These are phyloP conservation scores for Cadophora malorum DNA, from an alignment of 2,329 filamentous ascomycete species.

Conservation along the genomic window DNA sequence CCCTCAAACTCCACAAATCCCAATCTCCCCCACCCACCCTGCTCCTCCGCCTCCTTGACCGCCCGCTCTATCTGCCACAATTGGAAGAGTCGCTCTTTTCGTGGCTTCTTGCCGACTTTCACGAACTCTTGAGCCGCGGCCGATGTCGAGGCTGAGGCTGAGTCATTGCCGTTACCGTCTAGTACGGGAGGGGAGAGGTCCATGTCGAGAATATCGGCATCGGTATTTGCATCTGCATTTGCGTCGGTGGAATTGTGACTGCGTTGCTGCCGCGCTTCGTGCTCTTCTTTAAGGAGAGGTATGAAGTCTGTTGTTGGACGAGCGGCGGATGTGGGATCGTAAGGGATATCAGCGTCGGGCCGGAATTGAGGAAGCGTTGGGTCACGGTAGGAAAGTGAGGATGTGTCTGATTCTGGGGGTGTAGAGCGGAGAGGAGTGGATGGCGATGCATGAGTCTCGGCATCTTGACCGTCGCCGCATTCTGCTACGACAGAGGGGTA, in stretches of 20 bases:
- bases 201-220: neutral
- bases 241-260: neutral
- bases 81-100: conserved; percentile 31
- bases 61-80: conserved; percentile 38
- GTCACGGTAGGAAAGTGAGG: conserved; percentile 49
- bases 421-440: conserved; percentile 26
- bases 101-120: conserved; percentile 16
- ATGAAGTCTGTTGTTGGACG: conserved; percentile 29
- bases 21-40: conserved; percentile 82
- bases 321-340: conserved; percentile 25
- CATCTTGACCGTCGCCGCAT: conserved; percentile 24
- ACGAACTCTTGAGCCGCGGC: neutral
- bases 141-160: too few relatives aligned
- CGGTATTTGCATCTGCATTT: too few relatives aligned
- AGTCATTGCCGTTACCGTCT: neutral
- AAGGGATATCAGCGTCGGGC: conserved; percentile 52
- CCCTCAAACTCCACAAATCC: conserved; percentile 81
- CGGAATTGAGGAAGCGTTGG: conserved; percentile 73
- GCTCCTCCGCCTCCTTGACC: conserved; percentile 63
- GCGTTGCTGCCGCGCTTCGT: conserved; percentile 35
- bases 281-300: conserved; percentile 29
- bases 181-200: neutral
- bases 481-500: conserved; percentile 26
- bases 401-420: conserved; percentile 23
- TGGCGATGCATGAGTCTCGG: conserved; percentile 5